Conservation (phyloP, 148 eudicot genomes). For the Talinum fruticosum region DNA sequence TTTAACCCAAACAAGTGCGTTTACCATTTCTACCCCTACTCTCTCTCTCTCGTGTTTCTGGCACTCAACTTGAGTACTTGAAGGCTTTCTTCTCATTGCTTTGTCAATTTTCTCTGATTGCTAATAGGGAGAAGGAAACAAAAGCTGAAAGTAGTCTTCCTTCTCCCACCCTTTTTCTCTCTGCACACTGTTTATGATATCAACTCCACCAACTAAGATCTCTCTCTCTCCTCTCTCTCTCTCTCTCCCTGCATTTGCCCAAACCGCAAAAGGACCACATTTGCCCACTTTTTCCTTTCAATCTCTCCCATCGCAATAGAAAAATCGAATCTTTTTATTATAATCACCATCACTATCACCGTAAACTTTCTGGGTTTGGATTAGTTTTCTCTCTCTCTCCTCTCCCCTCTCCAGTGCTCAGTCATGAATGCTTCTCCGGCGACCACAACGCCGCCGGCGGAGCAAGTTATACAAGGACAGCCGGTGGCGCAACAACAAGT, state of each 20-base stretch:
- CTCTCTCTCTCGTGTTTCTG: background rate
- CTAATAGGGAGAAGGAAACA: background rate
- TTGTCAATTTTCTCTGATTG: background rate
- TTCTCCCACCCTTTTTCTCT: background rate
- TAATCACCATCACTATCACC: background rate
- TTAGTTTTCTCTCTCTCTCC: background rate
- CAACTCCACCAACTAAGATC: background rate
- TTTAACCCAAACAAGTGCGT: too few relatives aligned
- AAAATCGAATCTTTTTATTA: slow-evolving; percentile 5
- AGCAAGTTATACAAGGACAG: slow-evolving; percentile 8
- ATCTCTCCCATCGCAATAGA: background rate
- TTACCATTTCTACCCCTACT: background rate
- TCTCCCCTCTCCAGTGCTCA: background rate
- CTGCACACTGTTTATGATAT: background rate
- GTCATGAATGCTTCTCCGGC: background rate
- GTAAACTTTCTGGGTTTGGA: background rate
- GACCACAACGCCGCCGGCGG: background rate
- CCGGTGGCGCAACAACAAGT: slow-evolving; percentile 29
- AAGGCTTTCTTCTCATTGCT: background rate
- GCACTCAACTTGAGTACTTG: background rate
- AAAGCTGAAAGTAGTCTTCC: background rate
- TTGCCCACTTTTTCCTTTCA: background rate
- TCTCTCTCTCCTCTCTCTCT: background rate
- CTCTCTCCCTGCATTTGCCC: background rate
- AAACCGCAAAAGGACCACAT: background rate